Evolutionary conservation across 805 yeast species (phyloP).

Genomic region (Cyberlindnera euphorbiae): DNA sequence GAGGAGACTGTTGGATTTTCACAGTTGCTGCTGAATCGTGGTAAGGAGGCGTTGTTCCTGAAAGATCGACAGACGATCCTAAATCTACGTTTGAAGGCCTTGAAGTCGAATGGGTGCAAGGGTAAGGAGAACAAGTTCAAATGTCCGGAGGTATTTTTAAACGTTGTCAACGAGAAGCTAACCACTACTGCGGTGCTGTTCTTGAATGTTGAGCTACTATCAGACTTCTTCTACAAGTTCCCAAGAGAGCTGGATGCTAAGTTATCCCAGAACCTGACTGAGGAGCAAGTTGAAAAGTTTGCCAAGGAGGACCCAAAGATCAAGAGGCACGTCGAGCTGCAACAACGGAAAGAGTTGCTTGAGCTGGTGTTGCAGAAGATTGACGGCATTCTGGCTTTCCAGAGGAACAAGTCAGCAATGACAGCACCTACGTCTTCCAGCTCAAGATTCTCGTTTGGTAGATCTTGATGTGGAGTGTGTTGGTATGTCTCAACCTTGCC

Average conservation of each 20-base stretch:
- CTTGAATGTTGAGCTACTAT: constrained; percentile 85
- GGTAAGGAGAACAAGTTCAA: constrained; percentile 75
- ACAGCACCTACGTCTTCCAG: constrained; percentile 1
- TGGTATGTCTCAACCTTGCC: too few species aligned
- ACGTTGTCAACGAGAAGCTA: constrained; percentile 85
- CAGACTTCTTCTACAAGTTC: constrained; percentile 93
- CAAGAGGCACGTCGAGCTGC: constrained; percentile 86
- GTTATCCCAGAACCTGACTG: constrained; percentile 55
- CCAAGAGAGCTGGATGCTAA: constrained; percentile 87
- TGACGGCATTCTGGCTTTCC: constrained; percentile 47
- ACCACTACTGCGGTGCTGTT: constrained; percentile 92
- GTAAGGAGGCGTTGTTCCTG: constrained; percentile 79
- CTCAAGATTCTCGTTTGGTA: too few species aligned
- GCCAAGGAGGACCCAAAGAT: constrained; percentile 91
- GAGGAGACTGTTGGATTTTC: constrained; percentile 85
- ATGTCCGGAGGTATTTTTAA: constrained; percentile 93
- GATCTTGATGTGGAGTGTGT: too few species aligned
- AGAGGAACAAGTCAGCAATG: constrained; percentile 20
- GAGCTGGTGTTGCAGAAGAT: constrained; percentile 82
- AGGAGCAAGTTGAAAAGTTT: constrained; percentile 78
- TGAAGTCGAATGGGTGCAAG: constrained; percentile 73
- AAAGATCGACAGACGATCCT: constrained; percentile 67
- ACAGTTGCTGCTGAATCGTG: constrained; percentile 64
- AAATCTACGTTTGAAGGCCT: constrained; percentile 68
- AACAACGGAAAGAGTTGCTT: constrained; percentile 84